A percentile compares a stretch with the other conserved stretches of the same genome.
Conservation (phyloP, 768 basidiomycete species). For the Naganishia antarctica region DNA sequence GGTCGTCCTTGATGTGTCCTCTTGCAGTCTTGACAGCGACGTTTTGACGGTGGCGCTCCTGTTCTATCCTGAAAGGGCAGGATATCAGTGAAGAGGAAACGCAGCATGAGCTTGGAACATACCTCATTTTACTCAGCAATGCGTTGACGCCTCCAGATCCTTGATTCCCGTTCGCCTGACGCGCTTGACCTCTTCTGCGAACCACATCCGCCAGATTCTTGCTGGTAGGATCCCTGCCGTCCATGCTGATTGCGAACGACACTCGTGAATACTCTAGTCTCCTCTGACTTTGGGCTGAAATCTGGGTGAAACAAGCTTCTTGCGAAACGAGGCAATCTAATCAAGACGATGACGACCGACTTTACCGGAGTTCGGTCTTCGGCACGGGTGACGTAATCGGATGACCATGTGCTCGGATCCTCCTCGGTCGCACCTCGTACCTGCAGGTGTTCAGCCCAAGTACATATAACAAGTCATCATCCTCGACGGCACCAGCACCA, state of each 20-base stretch:
- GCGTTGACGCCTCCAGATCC: neutral
- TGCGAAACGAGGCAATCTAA: too few species aligned
- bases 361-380: too few species aligned
- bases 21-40: neutral
- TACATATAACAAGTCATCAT: too few species aligned
- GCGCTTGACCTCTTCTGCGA: neutral
- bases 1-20: conserved; percentile 5
- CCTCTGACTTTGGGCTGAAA: too few species aligned
- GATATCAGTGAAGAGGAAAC: neutral
- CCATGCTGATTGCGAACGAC: neutral
- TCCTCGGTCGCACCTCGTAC: too few species aligned
- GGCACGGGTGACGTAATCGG: too few species aligned
- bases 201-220: conserved; percentile 1
- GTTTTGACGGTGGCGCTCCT: conserved; percentile 9
- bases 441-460: too few species aligned
- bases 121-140: neutral
- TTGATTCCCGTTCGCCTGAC: neutral
- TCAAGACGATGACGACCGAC: too few species aligned
- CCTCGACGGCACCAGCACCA: too few species aligned
- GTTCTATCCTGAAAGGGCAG: neutral
- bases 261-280: too few species aligned
- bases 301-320: too few species aligned
- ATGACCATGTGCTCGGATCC: too few species aligned
- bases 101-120: neutral
- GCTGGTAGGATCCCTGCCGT: neutral